Conservation (phyloP, 345 rosid genomes). For the Geranium brycei region DNA sequence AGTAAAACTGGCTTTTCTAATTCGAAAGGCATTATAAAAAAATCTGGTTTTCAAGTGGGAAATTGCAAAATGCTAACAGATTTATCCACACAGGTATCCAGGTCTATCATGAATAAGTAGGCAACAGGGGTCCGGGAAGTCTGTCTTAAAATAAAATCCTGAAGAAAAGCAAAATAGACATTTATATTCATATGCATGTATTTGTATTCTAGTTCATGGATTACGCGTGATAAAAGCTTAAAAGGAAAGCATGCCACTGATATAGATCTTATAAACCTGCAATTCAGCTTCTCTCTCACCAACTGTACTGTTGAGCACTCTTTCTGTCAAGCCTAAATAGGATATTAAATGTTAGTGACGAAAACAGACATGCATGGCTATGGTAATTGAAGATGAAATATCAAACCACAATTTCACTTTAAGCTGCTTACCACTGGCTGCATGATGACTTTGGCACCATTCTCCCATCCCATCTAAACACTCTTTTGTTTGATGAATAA, state of each 20-base stretch:
- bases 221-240: background rate
- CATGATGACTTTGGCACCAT: slow-evolving; percentile 87
- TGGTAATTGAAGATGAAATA: background rate
- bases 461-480: slow-evolving; percentile 76
- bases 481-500: slow-evolving; percentile 66
- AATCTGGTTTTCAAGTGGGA: background rate
- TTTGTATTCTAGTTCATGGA: background rate
- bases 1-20: background rate
- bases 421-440: slow-evolving; percentile 59
- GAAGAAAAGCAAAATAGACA: background rate
- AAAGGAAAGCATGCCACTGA: slow-evolving; percentile 1
- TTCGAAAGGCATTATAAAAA: background rate
- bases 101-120: background rate
- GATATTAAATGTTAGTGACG: slow-evolving; percentile 6
- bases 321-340: slow-evolving; percentile 64
- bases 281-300: slow-evolving; percentile 75
- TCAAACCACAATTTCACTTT: background rate
- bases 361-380: background rate
- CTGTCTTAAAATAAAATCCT: background rate
- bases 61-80: background rate
- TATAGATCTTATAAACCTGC: slow-evolving; percentile 40
- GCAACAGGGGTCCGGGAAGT: background rate
- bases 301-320: slow-evolving; percentile 50
- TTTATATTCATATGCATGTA: background rate
- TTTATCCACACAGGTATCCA: background rate